A percentile compares a stretch with the other conserved stretches of the same genome.
Evolutionary conservation across 306 rosid species (phyloP).

Genomic region (Dalbergia cochinchinensis): DNA sequence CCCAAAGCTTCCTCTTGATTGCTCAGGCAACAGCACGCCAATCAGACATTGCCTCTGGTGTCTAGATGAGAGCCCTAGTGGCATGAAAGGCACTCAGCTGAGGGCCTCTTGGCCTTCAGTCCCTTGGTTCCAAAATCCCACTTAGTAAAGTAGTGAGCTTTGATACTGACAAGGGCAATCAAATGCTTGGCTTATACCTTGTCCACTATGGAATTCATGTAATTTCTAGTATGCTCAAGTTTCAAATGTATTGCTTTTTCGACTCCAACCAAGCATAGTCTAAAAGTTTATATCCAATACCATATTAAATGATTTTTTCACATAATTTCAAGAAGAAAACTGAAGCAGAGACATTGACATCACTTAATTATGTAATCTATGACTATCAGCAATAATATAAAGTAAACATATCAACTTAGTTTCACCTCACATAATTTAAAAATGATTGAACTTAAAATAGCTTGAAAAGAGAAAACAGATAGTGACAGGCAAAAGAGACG

Average conservation of each 20-base stretch:
- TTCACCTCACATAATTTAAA: constrained; percentile 7
- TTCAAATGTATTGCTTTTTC: neutral
- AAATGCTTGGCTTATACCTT: neutral
- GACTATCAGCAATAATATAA: neutral
- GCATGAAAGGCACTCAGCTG: neutral
- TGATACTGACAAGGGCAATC: neutral
- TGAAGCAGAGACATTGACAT: neutral
- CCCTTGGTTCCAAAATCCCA: neutral
- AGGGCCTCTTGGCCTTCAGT: neutral
- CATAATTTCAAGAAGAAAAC: neutral
- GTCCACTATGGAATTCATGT: neutral
- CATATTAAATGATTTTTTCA: neutral
- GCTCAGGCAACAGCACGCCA: neutral
- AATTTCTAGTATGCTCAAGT: neutral
- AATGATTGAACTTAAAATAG: neutral
- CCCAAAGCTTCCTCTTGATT: neutral
- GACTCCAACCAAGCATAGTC: constrained; percentile 4
- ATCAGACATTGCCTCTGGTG: no score
- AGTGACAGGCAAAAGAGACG: constrained; percentile 17
- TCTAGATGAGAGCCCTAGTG: no score
- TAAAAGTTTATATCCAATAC: neutral
- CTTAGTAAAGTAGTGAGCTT: neutral
- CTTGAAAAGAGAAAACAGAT: constrained; percentile 1
- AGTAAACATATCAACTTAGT: neutral
- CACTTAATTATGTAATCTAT: neutral